Percentiles rank a stretch among this genome's conserved stretches.
Conservation (phyloP, 805 yeast species). For the Kodamaea kaohsiungensis region DNA sequence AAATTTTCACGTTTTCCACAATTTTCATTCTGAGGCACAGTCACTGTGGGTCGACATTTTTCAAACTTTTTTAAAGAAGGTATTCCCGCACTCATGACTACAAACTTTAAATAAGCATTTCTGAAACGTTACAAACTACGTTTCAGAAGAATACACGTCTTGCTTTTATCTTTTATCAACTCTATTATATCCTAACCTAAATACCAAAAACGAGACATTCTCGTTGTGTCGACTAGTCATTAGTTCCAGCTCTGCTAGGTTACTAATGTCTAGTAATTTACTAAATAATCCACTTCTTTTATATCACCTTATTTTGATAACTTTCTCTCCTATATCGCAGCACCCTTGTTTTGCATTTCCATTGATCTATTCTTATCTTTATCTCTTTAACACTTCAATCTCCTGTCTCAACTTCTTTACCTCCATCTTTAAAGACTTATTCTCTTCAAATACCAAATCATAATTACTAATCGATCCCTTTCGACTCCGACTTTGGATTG, state of each 20-base stretch:
- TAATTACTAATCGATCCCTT: conserved; percentile 9
- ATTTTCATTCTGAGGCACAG: background rate
- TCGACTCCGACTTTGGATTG: conserved; percentile 9
- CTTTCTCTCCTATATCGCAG: too few relatives aligned
- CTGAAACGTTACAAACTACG: background rate
- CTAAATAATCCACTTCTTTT: too few relatives aligned
- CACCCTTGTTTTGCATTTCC: too few relatives aligned
- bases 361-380: background rate
- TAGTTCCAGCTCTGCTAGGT: background rate
- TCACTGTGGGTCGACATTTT: too few relatives aligned
- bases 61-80: too few relatives aligned
- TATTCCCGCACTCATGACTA: too few relatives aligned
- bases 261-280: too few relatives aligned
- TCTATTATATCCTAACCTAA: background rate
- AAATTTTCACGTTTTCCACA: background rate
- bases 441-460: conserved; percentile 15
- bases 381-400: conserved; percentile 6
- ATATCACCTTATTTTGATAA: background rate
- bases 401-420: conserved; percentile 14
- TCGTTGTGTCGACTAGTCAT: background rate
- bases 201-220: background rate
- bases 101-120: background rate
- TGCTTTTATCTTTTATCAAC: background rate
- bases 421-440: conserved; percentile 13
- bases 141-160: background rate